Evolutionary conservation across 805 yeast genomes (phyloP), one percentile per base, ranked within the genome.

Genomic region (Maudiozyma barnettii): DNA sequence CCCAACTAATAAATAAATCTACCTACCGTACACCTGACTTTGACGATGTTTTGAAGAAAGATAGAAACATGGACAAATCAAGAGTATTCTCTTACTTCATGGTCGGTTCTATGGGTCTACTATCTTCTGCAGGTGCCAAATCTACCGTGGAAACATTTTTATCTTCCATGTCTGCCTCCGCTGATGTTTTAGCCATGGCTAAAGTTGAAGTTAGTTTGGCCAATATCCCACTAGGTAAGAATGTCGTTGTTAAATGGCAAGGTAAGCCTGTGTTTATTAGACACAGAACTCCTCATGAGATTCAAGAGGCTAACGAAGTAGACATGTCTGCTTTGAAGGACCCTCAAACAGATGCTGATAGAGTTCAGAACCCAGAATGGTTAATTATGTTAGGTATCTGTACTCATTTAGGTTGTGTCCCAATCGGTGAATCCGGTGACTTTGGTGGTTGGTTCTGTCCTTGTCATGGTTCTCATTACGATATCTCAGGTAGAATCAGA

Each of bases 391-490:
- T 93, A 74, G 99, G 99, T 75, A 91, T 93, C 70, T 93, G 99
- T 79, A 93, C 99, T 58, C 99, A 93, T 72, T 82, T 93, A 78
- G 99, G 99, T 71, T 93, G 99, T 84, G 99, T 93, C 53, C 99
- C 99, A 59, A 93, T 93, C 65, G 99, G 99, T 69, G 98, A 93
- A 76, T 83, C 97, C 58, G 99, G 99, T 75, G 99, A 93, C 73
- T 93, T 79, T 63, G 98, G 97, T 70, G 99, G 99, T 70, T 93
- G 99, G 99, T 93, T 93, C 91, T 93, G 99, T 74, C 99, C 99
- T 57, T 93, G 99, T 78, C 99, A 95, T 79, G 99, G 99, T 80
- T 91, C 98, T 67, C 99, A 95, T 73, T 93, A 93, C 74, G 99
- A 93, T 75, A 95, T 95, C 75, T 90, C 97, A 55, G 99, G 99